A percentile compares a stretch with the other conserved stretches of the same genome.
Conservation (phyloP, 495 filamentous ascomycete species). For the Penicillium silybi region DNA sequence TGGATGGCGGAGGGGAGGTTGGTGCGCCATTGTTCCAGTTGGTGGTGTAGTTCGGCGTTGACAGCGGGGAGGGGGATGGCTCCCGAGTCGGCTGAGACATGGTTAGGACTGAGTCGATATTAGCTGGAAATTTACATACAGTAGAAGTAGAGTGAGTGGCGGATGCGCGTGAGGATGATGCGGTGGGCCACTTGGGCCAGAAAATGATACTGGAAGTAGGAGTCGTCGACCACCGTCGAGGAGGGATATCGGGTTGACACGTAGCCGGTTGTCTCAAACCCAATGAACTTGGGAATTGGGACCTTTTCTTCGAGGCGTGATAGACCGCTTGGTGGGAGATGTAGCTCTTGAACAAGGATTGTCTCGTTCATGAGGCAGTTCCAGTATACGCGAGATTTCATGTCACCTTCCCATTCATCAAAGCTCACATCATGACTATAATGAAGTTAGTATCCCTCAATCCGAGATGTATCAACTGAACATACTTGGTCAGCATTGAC, state of each 20-base stretch:
- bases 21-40: constrained; percentile 45
- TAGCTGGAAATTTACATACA: constrained; percentile 24
- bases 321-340: constrained; percentile 45
- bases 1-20: constrained; percentile 42
- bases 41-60: constrained; percentile 43
- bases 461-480: constrained; percentile 2
- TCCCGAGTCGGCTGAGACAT: constrained; percentile 38
- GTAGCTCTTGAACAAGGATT: constrained; percentile 45
- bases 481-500: constrained; percentile 46
- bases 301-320: constrained; percentile 43
- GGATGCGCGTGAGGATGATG: constrained; percentile 46
- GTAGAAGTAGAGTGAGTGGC: constrained; percentile 47
- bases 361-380: constrained; percentile 49
- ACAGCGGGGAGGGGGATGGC: constrained; percentile 44
- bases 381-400: constrained; percentile 50
- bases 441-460: neutral
- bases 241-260: constrained; percentile 24
- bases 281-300: constrained; percentile 47
- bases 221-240: constrained; percentile 38
- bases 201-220: constrained; percentile 49
- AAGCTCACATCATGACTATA: constrained; percentile 41
- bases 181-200: constrained; percentile 47
- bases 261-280: constrained; percentile 38
- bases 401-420: constrained; percentile 48
- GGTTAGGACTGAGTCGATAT: neutral